Evolutionary conservation across 2,329 filamentous ascomycete species (phyloP), one percentile per base, ranked within the genome.

Genomic region (Epichloe baconii): DNA sequence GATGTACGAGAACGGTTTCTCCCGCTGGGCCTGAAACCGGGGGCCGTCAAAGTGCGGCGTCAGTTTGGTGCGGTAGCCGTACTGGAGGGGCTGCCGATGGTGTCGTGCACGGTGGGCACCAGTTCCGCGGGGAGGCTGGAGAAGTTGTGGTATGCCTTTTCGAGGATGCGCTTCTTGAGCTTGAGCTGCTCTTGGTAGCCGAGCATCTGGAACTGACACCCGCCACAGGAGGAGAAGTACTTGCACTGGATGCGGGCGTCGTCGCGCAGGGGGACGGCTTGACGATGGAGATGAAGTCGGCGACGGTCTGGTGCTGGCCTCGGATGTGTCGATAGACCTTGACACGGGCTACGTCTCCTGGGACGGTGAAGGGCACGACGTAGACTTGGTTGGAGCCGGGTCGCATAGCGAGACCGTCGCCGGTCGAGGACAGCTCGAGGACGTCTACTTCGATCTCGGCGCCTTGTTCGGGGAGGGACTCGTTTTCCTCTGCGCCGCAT

Each of bases 121-220:
- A 86, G 72, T 53, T 86, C 82, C 0, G 85, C 79, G 0, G 85
- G 76, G 6, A 98, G 75, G 54, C 88, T 81, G 14, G 90, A 94
- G 69, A 97, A 98, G 71, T 95, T 91, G 55, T 74, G 77, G 71
- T 86, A 98, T 7, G 93, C 93, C 64, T 93, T 94, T 62, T 95
- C 87, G 44, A 98, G 83, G 54, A 97, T 85, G 53, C 78, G 77
- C 64, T 79, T 82, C 73, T 98, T 98, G 68, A 91, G 84, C 44
- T 74, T 75, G 31, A 98, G 79, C 66, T 98, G 93, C 60, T 89
- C 85, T 34, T 77, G 69, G 66, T 97, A 97, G 50, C 88, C 81
- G 56, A 98, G 79, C 88, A 97, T 96, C 71, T 98, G 93, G 67
- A 97, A 90, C 69, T 98, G 93, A 65, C 93, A 98, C 35, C 93